A percentile compares a stretch with the other conserved stretches of the same genome.
phyloP scores from a whole-genome alignment of 164 flowering plant species.

The Euptelea pleiosperma region DNA sequence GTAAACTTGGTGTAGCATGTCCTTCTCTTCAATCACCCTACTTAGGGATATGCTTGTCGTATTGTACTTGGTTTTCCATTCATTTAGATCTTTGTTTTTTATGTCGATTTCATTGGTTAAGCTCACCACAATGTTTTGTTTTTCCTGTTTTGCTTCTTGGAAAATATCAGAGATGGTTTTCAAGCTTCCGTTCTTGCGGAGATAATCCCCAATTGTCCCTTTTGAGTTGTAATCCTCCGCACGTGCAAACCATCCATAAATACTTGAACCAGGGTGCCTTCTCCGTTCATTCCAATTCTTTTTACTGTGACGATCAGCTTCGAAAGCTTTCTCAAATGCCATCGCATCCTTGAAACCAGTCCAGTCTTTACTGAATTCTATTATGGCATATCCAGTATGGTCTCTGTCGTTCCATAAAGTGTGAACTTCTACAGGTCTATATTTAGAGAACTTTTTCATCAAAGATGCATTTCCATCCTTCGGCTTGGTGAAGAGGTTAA shows the following conservation, averaged over 20 bases:
- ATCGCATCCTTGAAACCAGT: slow-evolving; percentile 22
- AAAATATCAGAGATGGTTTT: slow-evolving; percentile 64
- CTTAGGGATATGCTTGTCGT: slow-evolving; percentile 40
- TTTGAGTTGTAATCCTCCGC: slow-evolving; percentile 65
- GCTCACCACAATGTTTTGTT: slow-evolving; percentile 54
- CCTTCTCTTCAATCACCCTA: slow-evolving; percentile 53
- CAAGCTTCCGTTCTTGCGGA: slow-evolving; percentile 62
- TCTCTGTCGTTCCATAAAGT: slow-evolving; percentile 4
- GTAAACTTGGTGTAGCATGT: slow-evolving; percentile 55
- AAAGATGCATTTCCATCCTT: slow-evolving; percentile 13
- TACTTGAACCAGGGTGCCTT: slow-evolving; percentile 29
- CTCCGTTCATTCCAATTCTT: slow-evolving; percentile 52
- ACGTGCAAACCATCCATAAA: slow-evolving; percentile 93
- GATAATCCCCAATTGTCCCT: slow-evolving; percentile 61
- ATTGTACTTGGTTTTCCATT: slow-evolving; percentile 45
- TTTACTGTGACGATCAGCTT: slow-evolving; percentile 40
- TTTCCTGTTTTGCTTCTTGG: slow-evolving; percentile 68
- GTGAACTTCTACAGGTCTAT: slow-evolving; percentile 11
- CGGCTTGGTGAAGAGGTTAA: slow-evolving; percentile 31
- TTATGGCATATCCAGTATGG: slow-evolving; percentile 6
- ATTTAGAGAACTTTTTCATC: slow-evolving; percentile 1
- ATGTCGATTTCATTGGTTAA: slow-evolving; percentile 62
- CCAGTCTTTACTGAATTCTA: slow-evolving; percentile 17
- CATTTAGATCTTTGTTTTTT: slow-evolving; percentile 50
- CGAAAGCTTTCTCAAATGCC: slow-evolving; percentile 19